These are phyloP conservation scores for Rhododendron molle DNA, from an alignment of 148 eudicot genomes.

Conservation along the genomic window DNA sequence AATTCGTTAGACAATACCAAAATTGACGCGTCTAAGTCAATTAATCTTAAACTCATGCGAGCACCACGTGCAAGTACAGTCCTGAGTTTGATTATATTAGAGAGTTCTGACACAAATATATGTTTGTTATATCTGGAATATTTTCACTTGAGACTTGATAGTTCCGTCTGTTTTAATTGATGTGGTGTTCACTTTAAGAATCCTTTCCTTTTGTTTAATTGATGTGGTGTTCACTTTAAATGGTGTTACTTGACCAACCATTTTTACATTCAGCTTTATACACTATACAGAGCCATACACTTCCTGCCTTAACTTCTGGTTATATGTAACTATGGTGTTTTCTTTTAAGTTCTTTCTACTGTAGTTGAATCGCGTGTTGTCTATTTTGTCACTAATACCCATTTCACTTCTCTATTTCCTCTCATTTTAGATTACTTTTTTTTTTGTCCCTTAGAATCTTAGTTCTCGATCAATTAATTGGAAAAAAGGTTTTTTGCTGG, in stretches of 20 bases:
- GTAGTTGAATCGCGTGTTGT: neutral
- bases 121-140: neutral
- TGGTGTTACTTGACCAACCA: too few relatives aligned
- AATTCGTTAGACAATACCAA: too few relatives aligned
- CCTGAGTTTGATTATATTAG: too few relatives aligned
- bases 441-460: neutral
- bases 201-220: neutral
- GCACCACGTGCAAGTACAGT: too few relatives aligned
- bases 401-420: neutral
- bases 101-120: neutral
- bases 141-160: neutral
- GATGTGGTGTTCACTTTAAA: too few relatives aligned
- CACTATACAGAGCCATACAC: neutral
- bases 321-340: neutral
- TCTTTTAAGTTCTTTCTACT: neutral
- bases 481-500: neutral
- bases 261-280: neutral
- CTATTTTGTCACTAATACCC: neutral
- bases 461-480: neutral
- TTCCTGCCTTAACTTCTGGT: neutral
- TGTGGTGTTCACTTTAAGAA: neutral
- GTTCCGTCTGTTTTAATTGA: neutral
- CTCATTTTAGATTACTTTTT: neutral
- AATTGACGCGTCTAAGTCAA: too few relatives aligned
- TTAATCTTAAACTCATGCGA: too few relatives aligned